phyloP scores from a whole-genome alignment of 208 protist genomes.

The Entamoeba invadens region DNA sequence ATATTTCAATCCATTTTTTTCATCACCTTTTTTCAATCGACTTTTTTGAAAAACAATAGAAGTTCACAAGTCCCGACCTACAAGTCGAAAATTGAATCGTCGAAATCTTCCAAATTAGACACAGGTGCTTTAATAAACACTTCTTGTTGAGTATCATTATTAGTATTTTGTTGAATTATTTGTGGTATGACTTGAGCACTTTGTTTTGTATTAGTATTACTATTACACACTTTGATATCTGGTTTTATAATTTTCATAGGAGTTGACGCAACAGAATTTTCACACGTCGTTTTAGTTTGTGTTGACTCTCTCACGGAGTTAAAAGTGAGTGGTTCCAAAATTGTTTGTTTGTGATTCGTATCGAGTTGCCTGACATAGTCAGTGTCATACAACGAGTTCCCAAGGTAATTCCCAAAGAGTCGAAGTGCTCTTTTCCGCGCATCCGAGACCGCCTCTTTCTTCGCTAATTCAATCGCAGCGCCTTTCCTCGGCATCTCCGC shows the following conservation, averaged over 20 bases:
- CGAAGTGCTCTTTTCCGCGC: slow-evolving; percentile 16
- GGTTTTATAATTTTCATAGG: not conserved
- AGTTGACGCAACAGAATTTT: too few relatives aligned
- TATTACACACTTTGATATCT: not conserved
- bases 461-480: slow-evolving; percentile 7
- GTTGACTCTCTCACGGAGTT: not conserved
- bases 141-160: too few relatives aligned
- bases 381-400: slow-evolving; percentile 13
- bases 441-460: slow-evolving; percentile 26
- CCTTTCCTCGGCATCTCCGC: not conserved
- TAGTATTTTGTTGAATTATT: too few relatives aligned
- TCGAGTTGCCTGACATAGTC: not conserved
- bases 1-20: too few relatives aligned
- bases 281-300: too few relatives aligned
- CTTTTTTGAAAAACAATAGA: too few relatives aligned
- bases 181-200: too few relatives aligned
- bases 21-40: too few relatives aligned
- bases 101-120: too few relatives aligned
- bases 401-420: slow-evolving; percentile 18
- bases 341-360: not conserved
- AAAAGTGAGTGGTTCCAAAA: not conserved
- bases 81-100: too few relatives aligned
- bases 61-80: too few relatives aligned
- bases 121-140: too few relatives aligned
- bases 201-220: not conserved